Conservation (phyloP, 2,329 filamentous ascomycete species). For the Sclerotinia spermophila region DNA sequence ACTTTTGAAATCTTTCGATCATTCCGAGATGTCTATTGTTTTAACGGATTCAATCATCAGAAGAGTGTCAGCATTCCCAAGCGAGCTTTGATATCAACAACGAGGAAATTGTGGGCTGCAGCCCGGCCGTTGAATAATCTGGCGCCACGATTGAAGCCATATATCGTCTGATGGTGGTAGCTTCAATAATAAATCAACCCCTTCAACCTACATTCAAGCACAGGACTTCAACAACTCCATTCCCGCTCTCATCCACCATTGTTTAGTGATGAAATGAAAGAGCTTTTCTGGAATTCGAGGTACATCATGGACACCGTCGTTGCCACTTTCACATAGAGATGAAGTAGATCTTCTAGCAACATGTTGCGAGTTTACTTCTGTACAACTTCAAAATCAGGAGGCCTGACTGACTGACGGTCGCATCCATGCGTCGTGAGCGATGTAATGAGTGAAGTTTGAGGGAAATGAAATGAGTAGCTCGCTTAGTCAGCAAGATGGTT, state of each 20-base stretch:
- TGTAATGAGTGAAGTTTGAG: neutral
- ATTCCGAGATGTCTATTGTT: neutral
- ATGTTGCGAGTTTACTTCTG: neutral
- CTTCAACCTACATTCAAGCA: neutral
- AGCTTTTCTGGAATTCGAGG: neutral
- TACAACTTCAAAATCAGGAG: too few species aligned
- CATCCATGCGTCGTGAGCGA: neutral
- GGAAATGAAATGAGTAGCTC: neutral
- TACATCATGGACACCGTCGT: neutral
- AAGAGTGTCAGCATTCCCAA: neutral
- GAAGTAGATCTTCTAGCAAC: neutral
- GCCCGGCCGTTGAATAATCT: neutral
- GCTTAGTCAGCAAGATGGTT: neutral
- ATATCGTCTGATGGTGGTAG: neutral
- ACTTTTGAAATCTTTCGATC: neutral
- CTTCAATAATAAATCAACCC: neutral
- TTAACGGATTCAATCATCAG: neutral
- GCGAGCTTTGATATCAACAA: neutral
- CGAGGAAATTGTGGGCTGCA: neutral
- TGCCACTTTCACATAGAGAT: neutral
- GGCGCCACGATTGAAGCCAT: neutral
- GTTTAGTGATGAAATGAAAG: neutral
- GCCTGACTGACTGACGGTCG: neutral
- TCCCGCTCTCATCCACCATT: neutral
- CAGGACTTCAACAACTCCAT: neutral